Base-by-base conservation (phyloP, 140 eudicot species). In the Senecio squalidus region DNA sequence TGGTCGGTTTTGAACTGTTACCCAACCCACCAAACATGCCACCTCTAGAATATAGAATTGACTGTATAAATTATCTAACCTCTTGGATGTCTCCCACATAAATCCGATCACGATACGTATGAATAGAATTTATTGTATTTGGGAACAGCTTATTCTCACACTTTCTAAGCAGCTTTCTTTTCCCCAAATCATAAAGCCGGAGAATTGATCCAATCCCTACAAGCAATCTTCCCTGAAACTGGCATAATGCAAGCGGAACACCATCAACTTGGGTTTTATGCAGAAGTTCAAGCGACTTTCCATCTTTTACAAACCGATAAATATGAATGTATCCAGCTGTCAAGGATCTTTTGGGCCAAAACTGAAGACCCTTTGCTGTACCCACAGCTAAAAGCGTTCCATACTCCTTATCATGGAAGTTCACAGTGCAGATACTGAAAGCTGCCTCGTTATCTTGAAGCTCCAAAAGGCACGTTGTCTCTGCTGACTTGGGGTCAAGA, bases 391-490 rank as follows among this genome's bases (percentile, higher is more conserved):
- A 58, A 49, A 92, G 89, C 60, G 98, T 84, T 61, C 98, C 98
- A 66, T 88, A 71, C 74, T 84, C 96, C 58, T 92, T 92, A 62
- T 88, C 96, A 57, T 92, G 96, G 44, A 92, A 92, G 67, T 92
- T 92, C 26, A 92, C 96, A 15, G 93, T 92, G 70, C 98, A 92
- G 28, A 92, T 58, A 64, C 98, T 92, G 60, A 92, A 81, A 55
- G 98, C 98, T 13, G 98, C 96, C 70, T 92, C 98, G 20, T 84
- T 84, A 59, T 92, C 96, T 75, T 92, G 93, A 72, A 92, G 95
- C 84, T 92, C 98, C 30, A 92, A 67, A 24, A 88, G 81, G 68
- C 93, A 87, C 1, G 94, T 81, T 4, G 96, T 92, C 48, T 81
- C 85, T 0, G 82, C 64, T 61, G 96, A 76, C 80, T 75, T 87